Percentiles rank a stretch among this genome's conserved stretches.
Conservation (phyloP, 2,329 filamentous ascomycete species). For the Aspergillus brunneoviolaceus region DNA sequence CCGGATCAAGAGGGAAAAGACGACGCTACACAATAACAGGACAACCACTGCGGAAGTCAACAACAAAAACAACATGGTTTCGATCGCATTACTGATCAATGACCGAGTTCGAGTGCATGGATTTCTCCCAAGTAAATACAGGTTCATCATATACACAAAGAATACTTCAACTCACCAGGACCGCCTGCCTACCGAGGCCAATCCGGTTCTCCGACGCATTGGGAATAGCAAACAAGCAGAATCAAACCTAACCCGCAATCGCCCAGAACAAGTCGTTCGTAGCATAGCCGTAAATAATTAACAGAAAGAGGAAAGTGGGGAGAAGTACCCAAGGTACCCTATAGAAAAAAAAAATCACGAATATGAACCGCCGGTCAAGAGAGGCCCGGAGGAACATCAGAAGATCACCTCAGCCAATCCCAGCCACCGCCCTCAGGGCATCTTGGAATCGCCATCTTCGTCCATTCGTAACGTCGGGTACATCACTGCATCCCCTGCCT, state of each 20-base stretch:
- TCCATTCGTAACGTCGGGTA: slow-evolving; percentile 36
- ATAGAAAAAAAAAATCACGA: background rate
- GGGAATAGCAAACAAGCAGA: background rate
- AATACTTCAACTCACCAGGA: background rate
- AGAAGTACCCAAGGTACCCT: background rate
- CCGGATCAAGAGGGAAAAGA: background rate
- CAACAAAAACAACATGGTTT: background rate
- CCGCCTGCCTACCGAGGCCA: background rate
- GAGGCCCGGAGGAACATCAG: slow-evolving; percentile 6
- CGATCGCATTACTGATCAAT: background rate
- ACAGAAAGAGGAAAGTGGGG: slow-evolving; percentile 1
- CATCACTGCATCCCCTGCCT: slow-evolving; percentile 29
- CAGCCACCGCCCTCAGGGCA: slow-evolving; percentile 27
- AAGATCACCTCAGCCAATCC: slow-evolving; percentile 12
- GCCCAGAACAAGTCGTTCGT: background rate
- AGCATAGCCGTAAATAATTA: background rate
- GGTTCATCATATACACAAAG: background rate
- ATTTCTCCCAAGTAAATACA: background rate
- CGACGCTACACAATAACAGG: background rate
- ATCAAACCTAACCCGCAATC: background rate
- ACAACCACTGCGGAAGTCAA: background rate
- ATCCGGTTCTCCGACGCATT: background rate
- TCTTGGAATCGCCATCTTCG: slow-evolving; percentile 38
- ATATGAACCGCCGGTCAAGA: background rate
- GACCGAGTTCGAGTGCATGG: background rate